These are phyloP conservation scores for Macroventuria anomochaeta DNA, from an alignment of 2,329 filamentous ascomycete genomes.

Conservation along the genomic window DNA sequence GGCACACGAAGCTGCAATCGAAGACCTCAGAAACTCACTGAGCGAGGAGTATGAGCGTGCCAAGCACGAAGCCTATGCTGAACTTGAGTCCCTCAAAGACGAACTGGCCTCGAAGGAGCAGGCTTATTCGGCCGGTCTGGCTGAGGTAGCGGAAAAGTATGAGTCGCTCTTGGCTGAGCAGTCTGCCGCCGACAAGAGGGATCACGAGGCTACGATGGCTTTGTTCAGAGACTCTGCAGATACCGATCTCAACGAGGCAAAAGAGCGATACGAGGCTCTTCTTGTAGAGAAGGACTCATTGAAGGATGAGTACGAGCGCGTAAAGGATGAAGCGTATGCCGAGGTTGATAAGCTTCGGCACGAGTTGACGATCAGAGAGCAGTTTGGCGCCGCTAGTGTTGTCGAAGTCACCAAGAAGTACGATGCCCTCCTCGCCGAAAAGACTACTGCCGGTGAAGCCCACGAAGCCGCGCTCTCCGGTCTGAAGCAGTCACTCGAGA, in stretches of 20 bases:
- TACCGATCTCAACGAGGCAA: constrained; percentile 19
- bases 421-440: constrained; percentile 27
- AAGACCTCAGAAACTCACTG: constrained; percentile 27
- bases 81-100: constrained; percentile 32
- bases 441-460: constrained; percentile 33
- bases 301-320: constrained; percentile 28
- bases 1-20: constrained; percentile 29
- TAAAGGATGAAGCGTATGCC: constrained; percentile 8
- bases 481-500: constrained; percentile 36
- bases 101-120: constrained; percentile 28
- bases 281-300: constrained; percentile 35
- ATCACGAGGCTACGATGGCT: constrained; percentile 29
- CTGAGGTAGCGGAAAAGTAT: constrained; percentile 36
- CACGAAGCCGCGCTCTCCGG: constrained; percentile 37
- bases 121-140: constrained; percentile 22
- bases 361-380: constrained; percentile 10
- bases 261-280: constrained; percentile 25
- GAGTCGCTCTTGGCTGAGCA: constrained; percentile 38
- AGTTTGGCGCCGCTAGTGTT: constrained; percentile 12
- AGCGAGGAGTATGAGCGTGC: constrained; percentile 28
- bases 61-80: constrained; percentile 23
- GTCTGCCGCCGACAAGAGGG: constrained; percentile 26
- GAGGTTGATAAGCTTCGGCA: constrained; percentile 11
- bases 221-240: constrained; percentile 24
- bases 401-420: constrained; percentile 19